A percentile compares a stretch with the other conserved stretches of the same genome.
These are phyloP conservation scores for Backusella circina DNA, from an alignment of 192 early-diverging fungal genomes.

Conservation along the genomic window DNA sequence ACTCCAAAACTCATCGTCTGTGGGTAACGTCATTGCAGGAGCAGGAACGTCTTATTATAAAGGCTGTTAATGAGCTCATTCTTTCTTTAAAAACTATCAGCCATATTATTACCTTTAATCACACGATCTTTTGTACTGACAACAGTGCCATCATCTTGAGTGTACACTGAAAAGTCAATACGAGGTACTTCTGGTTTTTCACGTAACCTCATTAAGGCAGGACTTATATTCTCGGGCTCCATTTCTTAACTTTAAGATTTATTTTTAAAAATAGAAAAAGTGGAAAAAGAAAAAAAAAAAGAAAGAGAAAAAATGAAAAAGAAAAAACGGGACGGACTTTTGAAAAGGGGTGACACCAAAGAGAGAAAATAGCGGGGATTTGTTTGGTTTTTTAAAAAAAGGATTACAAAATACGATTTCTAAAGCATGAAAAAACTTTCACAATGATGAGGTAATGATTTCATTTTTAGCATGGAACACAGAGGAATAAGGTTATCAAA, in stretches of 20 bases:
- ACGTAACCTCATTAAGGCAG: constrained; percentile 33
- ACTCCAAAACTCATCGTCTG: constrained; percentile 50
- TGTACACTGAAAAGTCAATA: constrained; percentile 81
- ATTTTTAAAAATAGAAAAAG: neutral
- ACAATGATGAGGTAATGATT: neutral
- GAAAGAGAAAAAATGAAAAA: neutral
- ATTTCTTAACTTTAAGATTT: neutral
- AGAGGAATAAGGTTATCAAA: too few relatives aligned
- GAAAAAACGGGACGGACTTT: neutral
- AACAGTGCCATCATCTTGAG: constrained; percentile 65
- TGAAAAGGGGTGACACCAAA: neutral
- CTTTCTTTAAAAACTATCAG: too few relatives aligned
- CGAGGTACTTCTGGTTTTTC: constrained; percentile 45
- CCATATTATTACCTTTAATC: constrained; percentile 63
- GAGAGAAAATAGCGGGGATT: neutral
- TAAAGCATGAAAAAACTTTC: neutral
- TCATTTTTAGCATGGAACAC: neutral
- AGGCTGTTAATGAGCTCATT: neutral
- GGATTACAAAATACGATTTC: neutral
- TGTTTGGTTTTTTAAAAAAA: neutral
- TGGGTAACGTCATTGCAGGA: constrained; percentile 45
- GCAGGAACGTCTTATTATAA: constrained; percentile 47
- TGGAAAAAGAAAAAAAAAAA: neutral
- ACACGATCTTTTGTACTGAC: constrained; percentile 73
- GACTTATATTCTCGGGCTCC: constrained; percentile 9